phyloP scores from a whole-genome alignment of 1,139 yeast genomes.

The Nakaseomyces sp. region DNA sequence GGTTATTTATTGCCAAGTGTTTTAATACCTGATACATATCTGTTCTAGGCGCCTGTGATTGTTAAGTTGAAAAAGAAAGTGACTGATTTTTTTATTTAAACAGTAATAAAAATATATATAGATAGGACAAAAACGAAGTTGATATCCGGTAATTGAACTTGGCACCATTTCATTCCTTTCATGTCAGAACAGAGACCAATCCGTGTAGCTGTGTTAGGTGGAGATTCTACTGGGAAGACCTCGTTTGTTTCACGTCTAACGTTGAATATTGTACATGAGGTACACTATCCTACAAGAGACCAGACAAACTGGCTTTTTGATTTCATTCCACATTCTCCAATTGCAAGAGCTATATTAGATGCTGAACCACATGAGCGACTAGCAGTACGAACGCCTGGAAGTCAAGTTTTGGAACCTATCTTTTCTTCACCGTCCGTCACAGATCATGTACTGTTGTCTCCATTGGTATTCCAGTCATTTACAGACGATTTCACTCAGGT shows the following conservation, averaged over 20 bases:
- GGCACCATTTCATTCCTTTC: neutral
- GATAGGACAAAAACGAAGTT: too few species aligned
- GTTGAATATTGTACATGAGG: constrained; percentile 38
- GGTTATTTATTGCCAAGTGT: too few species aligned
- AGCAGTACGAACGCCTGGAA: constrained; percentile 30
- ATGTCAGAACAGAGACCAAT: constrained; percentile 25
- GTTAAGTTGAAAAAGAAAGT: too few species aligned
- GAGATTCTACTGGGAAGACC: constrained; percentile 35
- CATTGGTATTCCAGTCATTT: constrained; percentile 33
- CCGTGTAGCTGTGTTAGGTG: constrained; percentile 31
- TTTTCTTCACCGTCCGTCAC: constrained; percentile 26
- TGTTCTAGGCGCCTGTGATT: too few species aligned
- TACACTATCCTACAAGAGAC: constrained; percentile 57
- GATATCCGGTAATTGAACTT: too few species aligned
- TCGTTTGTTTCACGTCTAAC: constrained; percentile 41
- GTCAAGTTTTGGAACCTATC: constrained; percentile 25
- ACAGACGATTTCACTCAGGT: constrained; percentile 22
- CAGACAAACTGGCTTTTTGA: constrained; percentile 47
- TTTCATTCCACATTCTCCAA: constrained; percentile 37
- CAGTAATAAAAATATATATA: neutral
- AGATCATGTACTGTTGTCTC: constrained; percentile 28
- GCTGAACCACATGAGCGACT: constrained; percentile 33
- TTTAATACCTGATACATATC: too few species aligned
- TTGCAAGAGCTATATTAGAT: constrained; percentile 43
- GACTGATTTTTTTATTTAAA: too few species aligned